Conservation (phyloP, 345 rosid genomes). For the Brassica rapa region DNA sequence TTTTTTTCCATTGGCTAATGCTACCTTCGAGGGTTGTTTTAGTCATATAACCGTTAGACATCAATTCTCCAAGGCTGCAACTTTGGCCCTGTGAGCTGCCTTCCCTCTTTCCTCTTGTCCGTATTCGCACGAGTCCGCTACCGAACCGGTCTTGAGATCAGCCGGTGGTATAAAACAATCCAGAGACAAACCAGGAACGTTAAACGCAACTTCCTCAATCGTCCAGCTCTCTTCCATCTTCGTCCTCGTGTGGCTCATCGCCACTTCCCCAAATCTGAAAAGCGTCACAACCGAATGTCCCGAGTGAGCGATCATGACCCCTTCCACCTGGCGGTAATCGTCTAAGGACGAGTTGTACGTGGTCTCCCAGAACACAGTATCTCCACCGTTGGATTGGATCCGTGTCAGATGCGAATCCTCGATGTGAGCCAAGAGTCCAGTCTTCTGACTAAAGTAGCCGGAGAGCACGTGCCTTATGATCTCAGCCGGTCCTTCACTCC, state of each 20-base stretch:
- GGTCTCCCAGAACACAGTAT: slow-evolving; percentile 89
- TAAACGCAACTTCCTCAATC: slow-evolving; percentile 94
- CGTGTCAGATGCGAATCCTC: slow-evolving; percentile 91
- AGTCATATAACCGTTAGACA: slow-evolving; percentile 29
- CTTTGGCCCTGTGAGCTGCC: slow-evolving; percentile 67
- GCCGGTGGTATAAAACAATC: slow-evolving; percentile 96
- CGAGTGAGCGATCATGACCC: slow-evolving; percentile 94
- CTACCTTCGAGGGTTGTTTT: slow-evolving; percentile 29
- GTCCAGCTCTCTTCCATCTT: slow-evolving; percentile 97
- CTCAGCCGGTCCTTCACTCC: slow-evolving; percentile 93
- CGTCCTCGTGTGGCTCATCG: slow-evolving; percentile 84
- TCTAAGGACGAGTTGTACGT: slow-evolving; percentile 78
- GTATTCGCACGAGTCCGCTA: slow-evolving; percentile 64
- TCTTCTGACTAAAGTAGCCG: slow-evolving; percentile 90
- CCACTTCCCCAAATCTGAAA: slow-evolving; percentile 84
- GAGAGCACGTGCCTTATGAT: slow-evolving; percentile 81
- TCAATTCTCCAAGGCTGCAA: slow-evolving; percentile 69
- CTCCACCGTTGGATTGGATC: slow-evolving; percentile 78
- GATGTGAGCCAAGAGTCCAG: slow-evolving; percentile 80
- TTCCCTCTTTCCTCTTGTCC: slow-evolving; percentile 67
- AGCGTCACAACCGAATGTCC: slow-evolving; percentile 86
- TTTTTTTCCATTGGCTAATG: slow-evolving; percentile 26
- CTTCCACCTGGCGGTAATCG: slow-evolving; percentile 84
- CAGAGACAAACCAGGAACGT: slow-evolving; percentile 79
- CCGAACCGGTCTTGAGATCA: slow-evolving; percentile 62